These are phyloP conservation scores for Xylariaceae sp. DNA, from an alignment of 2,329 filamentous ascomycete species.

Conservation along the genomic window DNA sequence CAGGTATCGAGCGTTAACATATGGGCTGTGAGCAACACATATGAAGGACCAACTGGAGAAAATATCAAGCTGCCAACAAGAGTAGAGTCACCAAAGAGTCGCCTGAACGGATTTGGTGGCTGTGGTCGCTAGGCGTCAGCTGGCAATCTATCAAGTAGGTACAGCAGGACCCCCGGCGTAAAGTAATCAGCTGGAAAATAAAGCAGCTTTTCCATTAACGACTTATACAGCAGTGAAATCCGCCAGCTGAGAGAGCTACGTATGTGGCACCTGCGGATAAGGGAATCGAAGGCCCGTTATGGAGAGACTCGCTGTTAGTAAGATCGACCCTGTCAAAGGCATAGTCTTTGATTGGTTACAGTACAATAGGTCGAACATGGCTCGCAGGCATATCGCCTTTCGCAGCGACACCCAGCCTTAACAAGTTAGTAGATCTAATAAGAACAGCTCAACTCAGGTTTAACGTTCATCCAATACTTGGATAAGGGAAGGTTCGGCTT, in stretches of 20 bases:
- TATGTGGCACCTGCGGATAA: slow-evolving; percentile 1
- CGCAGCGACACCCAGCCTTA: slow-evolving; percentile 16
- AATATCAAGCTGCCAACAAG: slow-evolving; percentile 1
- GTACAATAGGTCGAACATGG: slow-evolving; percentile 15
- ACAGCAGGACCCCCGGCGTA: neutral
- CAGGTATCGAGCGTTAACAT: slow-evolving; percentile 3
- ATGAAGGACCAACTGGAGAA: slow-evolving; percentile 1
- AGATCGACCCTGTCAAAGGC: slow-evolving; percentile 12
- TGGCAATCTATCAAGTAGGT: neutral
- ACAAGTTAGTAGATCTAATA: slow-evolving; percentile 12
- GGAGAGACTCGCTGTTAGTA: slow-evolving; percentile 2
- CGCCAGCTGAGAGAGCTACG: neutral
- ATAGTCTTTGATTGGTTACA: slow-evolving; percentile 20
- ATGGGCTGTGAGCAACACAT: slow-evolving; percentile 1
- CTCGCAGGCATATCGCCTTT: slow-evolving; percentile 13
- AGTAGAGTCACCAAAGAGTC: slow-evolving; percentile 1
- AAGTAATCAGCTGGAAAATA: slow-evolving; percentile 1
- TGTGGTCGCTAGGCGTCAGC: slow-evolving; percentile 11
- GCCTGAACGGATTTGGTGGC: slow-evolving; percentile 6
- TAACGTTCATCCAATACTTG: neutral
- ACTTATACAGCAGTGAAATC: neutral
- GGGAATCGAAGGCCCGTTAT: neutral
- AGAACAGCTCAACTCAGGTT: neutral
- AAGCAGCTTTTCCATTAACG: neutral
- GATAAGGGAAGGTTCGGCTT: slow-evolving; percentile 2